Base-by-base conservation (phyloP, 139 green algal species). In the Chlorella sorokiniana region DNA sequence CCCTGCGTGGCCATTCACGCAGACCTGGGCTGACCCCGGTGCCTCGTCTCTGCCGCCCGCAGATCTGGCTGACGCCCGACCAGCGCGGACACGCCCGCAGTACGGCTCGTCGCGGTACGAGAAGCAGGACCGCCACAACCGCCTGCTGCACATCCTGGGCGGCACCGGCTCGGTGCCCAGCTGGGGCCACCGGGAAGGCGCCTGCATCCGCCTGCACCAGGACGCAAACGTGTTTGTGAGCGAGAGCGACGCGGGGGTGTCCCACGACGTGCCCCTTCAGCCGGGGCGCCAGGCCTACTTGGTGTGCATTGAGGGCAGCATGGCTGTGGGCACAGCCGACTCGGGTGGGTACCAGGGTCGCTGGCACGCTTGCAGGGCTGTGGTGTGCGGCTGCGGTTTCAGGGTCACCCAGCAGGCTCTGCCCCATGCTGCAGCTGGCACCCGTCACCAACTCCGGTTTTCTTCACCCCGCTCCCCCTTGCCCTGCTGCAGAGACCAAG, bases 31-130 rank as follows among this genome's bases (percentile, higher is more conserved):
- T n/a, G 16, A 59, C 16, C 48, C 48, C 48, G 16, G 16, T 16
- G 16, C 48, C 31, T 7, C 37, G n/a, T 33, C 1, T 76, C 31
- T 35, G 31, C 44, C 89, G 89, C 84, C 41, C 91, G 40, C 91
- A 95, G 79, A 44, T 95, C 0, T 96, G 93, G 93, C 59, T 96
- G 33, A 94, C 72, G 22, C 93, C 93, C 20, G 93, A 96, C 78
- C 68, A 65, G 37, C 74, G 79, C 0, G 93, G 93, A 7, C 89
- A 93, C 82, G 69, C 44, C 93, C 93, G 3, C 89, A 95, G 83
- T 91, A 91, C 71, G 87, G 88, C 68, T 80, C 44, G 35, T 41
- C 5, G 29, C 29, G 29, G 31, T 91, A 89, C 74, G 59, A 61
- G 3, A 82, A 83, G 45, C 65, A 65, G 1, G 88, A 95, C 70